A percentile compares a stretch with the other conserved stretches of the same genome.
Conservation (phyloP, 768 basidiomycete genomes). For the Candolleomyces eurysporus region DNA sequence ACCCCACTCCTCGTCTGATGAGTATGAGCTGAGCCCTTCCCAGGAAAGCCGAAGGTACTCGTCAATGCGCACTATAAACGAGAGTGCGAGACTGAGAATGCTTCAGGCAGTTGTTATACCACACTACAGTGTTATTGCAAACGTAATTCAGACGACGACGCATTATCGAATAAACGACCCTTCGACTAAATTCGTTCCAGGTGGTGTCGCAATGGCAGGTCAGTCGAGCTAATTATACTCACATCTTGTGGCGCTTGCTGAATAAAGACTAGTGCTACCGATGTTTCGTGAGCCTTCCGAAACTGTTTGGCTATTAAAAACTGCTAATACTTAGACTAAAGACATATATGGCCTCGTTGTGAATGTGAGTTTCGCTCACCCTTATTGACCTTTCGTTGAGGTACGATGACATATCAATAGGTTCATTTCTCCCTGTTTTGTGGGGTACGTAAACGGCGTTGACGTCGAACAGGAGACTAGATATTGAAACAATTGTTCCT, state of each 20-base stretch:
- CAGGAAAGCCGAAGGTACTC: constrained; percentile 38
- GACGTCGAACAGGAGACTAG: neutral
- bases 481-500: neutral
- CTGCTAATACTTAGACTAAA: constrained; percentile 17
- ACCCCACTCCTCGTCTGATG: constrained; percentile 10
- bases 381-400: neutral
- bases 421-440: constrained; percentile 53
- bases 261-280: constrained; percentile 43
- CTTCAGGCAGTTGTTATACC: constrained; percentile 62
- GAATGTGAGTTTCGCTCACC: constrained; percentile 36
- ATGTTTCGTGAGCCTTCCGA: constrained; percentile 46
- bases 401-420: constrained; percentile 22
- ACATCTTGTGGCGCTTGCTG: neutral
- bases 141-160: constrained; percentile 56
- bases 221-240: constrained; percentile 16
- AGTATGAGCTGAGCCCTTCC: no score
- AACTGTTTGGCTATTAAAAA: neutral
- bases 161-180: constrained; percentile 46
- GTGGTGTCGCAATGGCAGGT: constrained; percentile 61
- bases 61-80: neutral
- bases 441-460: constrained; percentile 36
- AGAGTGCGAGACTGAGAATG: neutral
- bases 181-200: constrained; percentile 39
- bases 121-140: constrained; percentile 64
- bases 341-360: constrained; percentile 63